phyloP scores from a whole-genome alignment of 306 rosid genomes.

The Cajanus cajan region DNA sequence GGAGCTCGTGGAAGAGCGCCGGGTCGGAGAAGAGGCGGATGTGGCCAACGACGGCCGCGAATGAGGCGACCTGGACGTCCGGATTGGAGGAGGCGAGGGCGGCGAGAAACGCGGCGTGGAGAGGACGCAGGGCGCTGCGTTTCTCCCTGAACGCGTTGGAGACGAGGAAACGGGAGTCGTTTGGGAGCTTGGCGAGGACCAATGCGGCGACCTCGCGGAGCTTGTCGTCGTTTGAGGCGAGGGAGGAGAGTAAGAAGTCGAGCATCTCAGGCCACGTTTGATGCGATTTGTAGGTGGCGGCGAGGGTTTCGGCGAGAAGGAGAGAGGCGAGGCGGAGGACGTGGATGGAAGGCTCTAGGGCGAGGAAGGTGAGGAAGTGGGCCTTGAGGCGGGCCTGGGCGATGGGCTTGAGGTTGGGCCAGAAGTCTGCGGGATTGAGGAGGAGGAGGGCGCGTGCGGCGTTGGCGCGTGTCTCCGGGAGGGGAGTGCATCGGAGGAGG shows the following conservation, averaged over 20 bases:
- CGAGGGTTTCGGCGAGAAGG: slow-evolving; percentile 24
- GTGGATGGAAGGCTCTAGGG: slow-evolving; percentile 25
- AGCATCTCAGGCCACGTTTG: slow-evolving; percentile 35
- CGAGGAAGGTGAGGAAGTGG: slow-evolving; percentile 30
- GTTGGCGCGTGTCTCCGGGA: slow-evolving; percentile 23
- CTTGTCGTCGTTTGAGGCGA: background rate
- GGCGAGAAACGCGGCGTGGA: slow-evolving; percentile 8
- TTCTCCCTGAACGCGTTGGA: background rate
- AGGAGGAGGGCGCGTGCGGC: slow-evolving; percentile 32
- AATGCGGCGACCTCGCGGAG: slow-evolving; percentile 17
- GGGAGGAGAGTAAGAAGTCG: background rate
- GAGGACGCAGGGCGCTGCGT: background rate
- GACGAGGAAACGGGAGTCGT: slow-evolving; percentile 3
- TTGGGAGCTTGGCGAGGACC: slow-evolving; percentile 17
- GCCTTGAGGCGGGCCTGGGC: slow-evolving; percentile 30
- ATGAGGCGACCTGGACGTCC: slow-evolving; percentile 27
- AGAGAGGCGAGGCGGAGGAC: slow-evolving; percentile 26
- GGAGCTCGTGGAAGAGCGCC: slow-evolving; percentile 36
- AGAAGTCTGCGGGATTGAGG: slow-evolving; percentile 4
- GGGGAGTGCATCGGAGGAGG: slow-evolving; percentile 1
- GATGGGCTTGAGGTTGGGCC: slow-evolving; percentile 29
- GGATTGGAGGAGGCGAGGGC: slow-evolving; percentile 20
- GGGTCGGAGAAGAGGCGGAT: slow-evolving; percentile 32
- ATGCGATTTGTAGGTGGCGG: slow-evolving; percentile 1
- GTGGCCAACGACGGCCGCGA: slow-evolving; percentile 25